Percentiles rank a stretch among this genome's conserved stretches.
Conservation (phyloP, 2,329 filamentous ascomycete genomes). For the Scleromitrula shiraiana region DNA sequence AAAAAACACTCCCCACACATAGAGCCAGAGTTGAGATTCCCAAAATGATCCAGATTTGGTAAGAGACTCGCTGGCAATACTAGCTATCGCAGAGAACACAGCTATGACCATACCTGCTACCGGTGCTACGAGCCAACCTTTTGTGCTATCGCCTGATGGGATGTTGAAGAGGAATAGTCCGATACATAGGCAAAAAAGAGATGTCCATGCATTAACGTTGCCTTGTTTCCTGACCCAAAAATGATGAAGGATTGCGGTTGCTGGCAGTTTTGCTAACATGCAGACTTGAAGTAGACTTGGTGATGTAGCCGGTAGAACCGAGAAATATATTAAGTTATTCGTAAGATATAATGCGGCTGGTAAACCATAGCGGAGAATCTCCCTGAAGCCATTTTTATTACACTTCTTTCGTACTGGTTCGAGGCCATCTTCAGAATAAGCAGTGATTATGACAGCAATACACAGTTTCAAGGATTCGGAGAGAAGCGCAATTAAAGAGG, state of each 20-base stretch:
- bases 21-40: conserved; percentile 17
- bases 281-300: conserved; percentile 21
- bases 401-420: neutral
- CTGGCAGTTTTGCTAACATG: conserved; percentile 18
- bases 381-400: conserved; percentile 6
- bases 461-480: conserved; percentile 17
- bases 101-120: conserved; percentile 17
- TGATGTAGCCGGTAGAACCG: conserved; percentile 15
- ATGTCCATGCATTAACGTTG: conserved; percentile 16
- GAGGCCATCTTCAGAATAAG: conserved; percentile 7
- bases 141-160: conserved; percentile 1
- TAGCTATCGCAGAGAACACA: conserved; percentile 17
- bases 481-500: conserved; percentile 15
- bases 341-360: conserved; percentile 18
- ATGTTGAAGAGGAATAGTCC: conserved; percentile 19
- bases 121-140: conserved; percentile 17
- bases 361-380: conserved; percentile 15
- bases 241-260: conserved; percentile 20
- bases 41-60: conserved; percentile 21
- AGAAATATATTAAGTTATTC: conserved; percentile 23
- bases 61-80: conserved; percentile 17
- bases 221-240: conserved; percentile 17
- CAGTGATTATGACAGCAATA: conserved; percentile 13
- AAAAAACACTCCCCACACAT: conserved; percentile 18
- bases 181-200: conserved; percentile 15